Conservation (phyloP, 768 basidiomycete species). For the Tricholoma sp. region DNA sequence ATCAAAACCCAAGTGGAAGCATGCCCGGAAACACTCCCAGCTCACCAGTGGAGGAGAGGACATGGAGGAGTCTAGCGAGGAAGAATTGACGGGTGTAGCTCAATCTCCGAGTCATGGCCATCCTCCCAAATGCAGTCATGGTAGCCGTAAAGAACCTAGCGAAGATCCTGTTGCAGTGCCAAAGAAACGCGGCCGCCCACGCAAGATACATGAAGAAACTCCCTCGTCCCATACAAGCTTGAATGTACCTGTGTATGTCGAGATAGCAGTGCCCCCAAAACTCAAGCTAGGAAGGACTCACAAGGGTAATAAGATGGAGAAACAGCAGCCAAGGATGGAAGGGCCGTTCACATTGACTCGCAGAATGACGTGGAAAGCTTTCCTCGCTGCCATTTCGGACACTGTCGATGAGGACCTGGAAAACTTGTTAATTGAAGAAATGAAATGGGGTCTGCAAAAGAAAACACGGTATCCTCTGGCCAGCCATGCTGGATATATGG, state of each 20-base stretch:
- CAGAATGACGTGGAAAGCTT: not conserved
- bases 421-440: not conserved
- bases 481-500: not conserved
- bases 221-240: not conserved
- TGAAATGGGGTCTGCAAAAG: constrained; percentile 7
- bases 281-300: not conserved
- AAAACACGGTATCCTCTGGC: not conserved
- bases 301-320: not conserved
- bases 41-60: too few species aligned
- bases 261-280: not conserved
- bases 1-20: too few species aligned
- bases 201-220: not conserved
- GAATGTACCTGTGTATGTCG: not conserved
- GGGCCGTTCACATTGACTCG: constrained; percentile 4
- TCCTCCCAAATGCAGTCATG: too few species aligned
- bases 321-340: not conserved
- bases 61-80: too few species aligned
- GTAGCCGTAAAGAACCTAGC: too few species aligned
- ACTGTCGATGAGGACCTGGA: not conserved
- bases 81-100: too few species aligned
- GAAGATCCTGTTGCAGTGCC: too few species aligned
- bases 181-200: not conserved
- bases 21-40: too few species aligned
- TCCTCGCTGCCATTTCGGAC: not conserved
- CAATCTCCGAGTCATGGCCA: too few species aligned